A percentile compares a stretch with the other conserved stretches of the same genome.
phyloP scores from a whole-genome alignment of 2,329 filamentous ascomycete genomes.

The Neurospora crassa region DNA sequence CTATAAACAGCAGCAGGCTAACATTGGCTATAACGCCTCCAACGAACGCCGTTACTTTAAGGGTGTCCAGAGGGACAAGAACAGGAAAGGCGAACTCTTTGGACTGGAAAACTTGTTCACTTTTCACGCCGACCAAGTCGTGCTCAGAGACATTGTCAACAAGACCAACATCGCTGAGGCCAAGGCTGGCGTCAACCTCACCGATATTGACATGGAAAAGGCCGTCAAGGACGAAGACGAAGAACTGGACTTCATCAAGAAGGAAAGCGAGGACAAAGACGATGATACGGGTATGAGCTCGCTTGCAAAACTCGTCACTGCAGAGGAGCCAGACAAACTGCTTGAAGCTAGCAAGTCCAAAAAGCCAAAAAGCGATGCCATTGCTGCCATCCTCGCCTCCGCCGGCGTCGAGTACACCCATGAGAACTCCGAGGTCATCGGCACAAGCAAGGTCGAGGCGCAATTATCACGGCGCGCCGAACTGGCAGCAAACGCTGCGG shows the following conservation, averaged over 20 bases:
- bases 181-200: constrained; percentile 70
- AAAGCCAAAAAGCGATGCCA: constrained; percentile 53
- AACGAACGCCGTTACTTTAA: constrained; percentile 91
- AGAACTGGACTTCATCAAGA: constrained; percentile 31
- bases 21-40: constrained; percentile 91
- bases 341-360: constrained; percentile 25
- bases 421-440: constrained; percentile 91
- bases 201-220: constrained; percentile 64
- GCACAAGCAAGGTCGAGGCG: constrained; percentile 84
- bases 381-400: constrained; percentile 79
- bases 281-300: constrained; percentile 64
- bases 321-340: constrained; percentile 32
- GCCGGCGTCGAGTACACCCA: constrained; percentile 94
- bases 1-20: constrained; percentile 98
- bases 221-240: constrained; percentile 38
- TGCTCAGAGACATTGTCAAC: constrained; percentile 92
- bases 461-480: constrained; percentile 70
- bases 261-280: constrained; percentile 36
- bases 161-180: constrained; percentile 96
- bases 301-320: constrained; percentile 51
- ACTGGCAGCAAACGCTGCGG: constrained; percentile 38
- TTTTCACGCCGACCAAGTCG: constrained; percentile 67
- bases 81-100: constrained; percentile 88
- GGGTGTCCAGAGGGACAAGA: constrained; percentile 76
- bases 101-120: constrained; percentile 79